phyloP scores from a whole-genome alignment of 805 yeast genomes.

The Priceomyces haplophilus region DNA sequence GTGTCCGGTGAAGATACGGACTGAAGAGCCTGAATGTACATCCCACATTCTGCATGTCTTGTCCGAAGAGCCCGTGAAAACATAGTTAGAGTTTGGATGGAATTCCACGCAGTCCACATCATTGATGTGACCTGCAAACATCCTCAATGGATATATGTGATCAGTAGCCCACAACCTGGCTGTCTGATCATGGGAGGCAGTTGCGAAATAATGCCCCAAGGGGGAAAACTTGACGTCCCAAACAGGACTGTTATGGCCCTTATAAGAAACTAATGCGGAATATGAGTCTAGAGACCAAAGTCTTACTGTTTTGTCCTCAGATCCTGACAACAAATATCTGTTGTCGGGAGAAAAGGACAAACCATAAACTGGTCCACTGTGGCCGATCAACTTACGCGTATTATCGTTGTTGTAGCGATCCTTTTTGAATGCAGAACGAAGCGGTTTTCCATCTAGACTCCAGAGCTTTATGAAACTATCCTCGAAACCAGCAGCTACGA shows the following conservation, averaged over 20 bases:
- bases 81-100: slow-evolving; percentile 94
- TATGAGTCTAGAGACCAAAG: slow-evolving; percentile 93
- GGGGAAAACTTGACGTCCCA: slow-evolving; percentile 98
- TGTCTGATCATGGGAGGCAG: slow-evolving; percentile 96
- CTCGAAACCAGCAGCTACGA: slow-evolving; percentile 92
- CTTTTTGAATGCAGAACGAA: slow-evolving; percentile 56
- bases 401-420: slow-evolving; percentile 49
- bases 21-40: slow-evolving; percentile 80
- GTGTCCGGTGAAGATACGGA: slow-evolving; percentile 89
- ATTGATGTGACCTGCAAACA: slow-evolving; percentile 94
- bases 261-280: slow-evolving; percentile 86
- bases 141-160: slow-evolving; percentile 91
- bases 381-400: slow-evolving; percentile 74
- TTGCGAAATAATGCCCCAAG: slow-evolving; percentile 95
- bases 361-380: slow-evolving; percentile 91
- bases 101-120: slow-evolving; percentile 94
- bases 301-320: slow-evolving; percentile 90
- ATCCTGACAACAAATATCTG: slow-evolving; percentile 70
- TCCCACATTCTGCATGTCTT: slow-evolving; percentile 99
- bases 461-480: slow-evolving; percentile 89
- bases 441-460: slow-evolving; percentile 89
- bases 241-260: slow-evolving; percentile 93
- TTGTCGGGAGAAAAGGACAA: slow-evolving; percentile 88
- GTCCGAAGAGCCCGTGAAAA: slow-evolving; percentile 93
- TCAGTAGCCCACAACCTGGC: slow-evolving; percentile 98